A percentile compares a stretch with the other conserved stretches of the same genome.
phyloP scores from a whole-genome alignment of 2,329 filamentous ascomycete genomes.

The Mollisiaceae sp. region DNA sequence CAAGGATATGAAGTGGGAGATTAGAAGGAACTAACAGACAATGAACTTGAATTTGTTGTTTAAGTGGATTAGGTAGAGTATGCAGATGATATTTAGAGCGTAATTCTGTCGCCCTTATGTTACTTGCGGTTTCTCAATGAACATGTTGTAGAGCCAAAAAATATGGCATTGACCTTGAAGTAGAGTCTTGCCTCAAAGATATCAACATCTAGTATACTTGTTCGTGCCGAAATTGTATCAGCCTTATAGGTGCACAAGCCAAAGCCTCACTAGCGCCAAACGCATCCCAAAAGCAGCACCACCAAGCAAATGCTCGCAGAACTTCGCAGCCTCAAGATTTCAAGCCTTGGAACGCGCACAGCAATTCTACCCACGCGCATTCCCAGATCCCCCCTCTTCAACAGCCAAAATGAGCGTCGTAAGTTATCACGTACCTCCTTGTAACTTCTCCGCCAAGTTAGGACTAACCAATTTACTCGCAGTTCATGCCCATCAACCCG shows the following conservation, averaged over 20 bases:
- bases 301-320: slow-evolving; percentile 20
- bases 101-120: no score
- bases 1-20: slow-evolving; percentile 86
- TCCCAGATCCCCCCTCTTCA: slow-evolving; percentile 11
- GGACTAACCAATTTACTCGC: slow-evolving; percentile 33
- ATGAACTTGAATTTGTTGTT: slow-evolving; percentile 1
- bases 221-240: neutral
- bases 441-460: neutral
- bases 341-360: slow-evolving; percentile 11
- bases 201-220: neutral
- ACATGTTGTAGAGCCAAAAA: no score
- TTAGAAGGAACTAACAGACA: slow-evolving; percentile 49
- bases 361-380: slow-evolving; percentile 27
- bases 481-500: slow-evolving; percentile 95
- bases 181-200: neutral
- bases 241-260: neutral
- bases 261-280: slow-evolving; percentile 26
- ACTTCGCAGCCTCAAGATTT: slow-evolving; percentile 33
- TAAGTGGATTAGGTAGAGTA: no score
- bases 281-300: slow-evolving; percentile 30
- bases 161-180: neutral
- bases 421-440: slow-evolving; percentile 17
- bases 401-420: slow-evolving; percentile 34
- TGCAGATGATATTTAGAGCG: no score
- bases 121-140: no score